A percentile compares a stretch with the other conserved stretches of the same genome.
Conservation (phyloP, 148 eudicot species). For the Linanthus parryae region DNA sequence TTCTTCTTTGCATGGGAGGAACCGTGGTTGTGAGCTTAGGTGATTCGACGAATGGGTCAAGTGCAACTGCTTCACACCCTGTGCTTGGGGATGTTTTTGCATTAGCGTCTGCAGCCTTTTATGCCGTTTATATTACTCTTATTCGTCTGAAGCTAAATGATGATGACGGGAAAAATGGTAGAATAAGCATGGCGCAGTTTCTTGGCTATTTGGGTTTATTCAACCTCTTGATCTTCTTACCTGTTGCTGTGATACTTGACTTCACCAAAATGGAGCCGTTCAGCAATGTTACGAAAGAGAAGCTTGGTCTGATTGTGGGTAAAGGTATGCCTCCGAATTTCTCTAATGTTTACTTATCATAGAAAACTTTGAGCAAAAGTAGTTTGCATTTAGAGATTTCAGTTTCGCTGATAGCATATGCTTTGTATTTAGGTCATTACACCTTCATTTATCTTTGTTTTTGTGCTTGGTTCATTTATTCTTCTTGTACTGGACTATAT, state of each 20-base stretch:
- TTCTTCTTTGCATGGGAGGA: constrained; percentile 98
- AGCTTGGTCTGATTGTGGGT: constrained; percentile 68
- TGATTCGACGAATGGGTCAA: constrained; percentile 48
- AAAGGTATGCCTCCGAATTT: constrained; percentile 79
- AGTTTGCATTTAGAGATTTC: no score
- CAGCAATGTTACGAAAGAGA: constrained; percentile 52
- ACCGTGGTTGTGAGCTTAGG: constrained; percentile 91
- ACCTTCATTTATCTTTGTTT: no score
- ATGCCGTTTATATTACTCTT: constrained; percentile 84
- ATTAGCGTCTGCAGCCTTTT: constrained; percentile 75
- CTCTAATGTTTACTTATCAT: no score
- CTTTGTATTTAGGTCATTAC: no score
- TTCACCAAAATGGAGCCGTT: constrained; percentile 59
- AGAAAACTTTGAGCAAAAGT: no score
- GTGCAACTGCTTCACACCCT: constrained; percentile 58
- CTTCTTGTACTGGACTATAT: no score
- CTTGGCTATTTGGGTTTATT: constrained; percentile 85
- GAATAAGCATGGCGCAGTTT: constrained; percentile 90
- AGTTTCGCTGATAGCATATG: no score
- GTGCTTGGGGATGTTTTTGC: constrained; percentile 72
- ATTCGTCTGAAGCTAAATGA: constrained; percentile 74
- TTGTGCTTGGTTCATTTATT: no score
- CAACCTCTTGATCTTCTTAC: constrained; percentile 77
- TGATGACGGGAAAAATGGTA: constrained; percentile 59
- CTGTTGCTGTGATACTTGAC: constrained; percentile 60